Base-by-base conservation (phyloP, 2,329 filamentous ascomycete species). In the Venturia asperata region DNA sequence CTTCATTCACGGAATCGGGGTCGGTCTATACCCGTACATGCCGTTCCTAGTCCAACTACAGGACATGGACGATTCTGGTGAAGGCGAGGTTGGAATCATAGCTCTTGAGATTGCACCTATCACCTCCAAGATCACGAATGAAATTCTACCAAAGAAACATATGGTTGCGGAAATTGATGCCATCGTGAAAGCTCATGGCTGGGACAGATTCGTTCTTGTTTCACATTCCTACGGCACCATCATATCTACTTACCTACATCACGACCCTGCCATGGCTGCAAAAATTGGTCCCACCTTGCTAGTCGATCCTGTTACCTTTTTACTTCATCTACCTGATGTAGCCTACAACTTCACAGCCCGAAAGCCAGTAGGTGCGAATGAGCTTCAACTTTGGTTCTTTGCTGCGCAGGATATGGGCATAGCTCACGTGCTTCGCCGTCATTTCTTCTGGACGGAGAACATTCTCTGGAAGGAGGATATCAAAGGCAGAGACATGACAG, bases 371-470 rank as follows among this genome's bases (percentile, higher is more conserved):
- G 83, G 65, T 1, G 86, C 88, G n/a, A 89, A 88, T 67, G 86
- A 91, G 73, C 39, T 41, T 15, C 86, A 87, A 71, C 76, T 91
- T 17, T 87, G 84, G 79, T 91, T 88, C 70, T 90, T 89, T 71
- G 88, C 85, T 6, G 84, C 82, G 56, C 86, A 81, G 64, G 88
- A 91, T 69, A 83, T 85, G 37, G 85, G 85, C 1, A 85, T 89
- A 1, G 83, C 87, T 11, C 81, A 87, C 65, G 85, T 83, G 11
- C 77, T 91, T 0, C 83, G 82, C 0, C 77, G 87, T 3, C 81
- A 86, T 69, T 90, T 91, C 75, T 89, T 89, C 74, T 91, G 88
- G 88, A 80, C 80, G 34, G 81, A 90, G 69, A 89, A 87, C 68
- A 84, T 88, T 47, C 75, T 89, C 9, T 91, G 88, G 87, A 85